Evolutionary conservation across 345 rosid species (phyloP), one percentile per base, ranked within the genome.

Genomic region (Eucalyptus erythrocorys): DNA sequence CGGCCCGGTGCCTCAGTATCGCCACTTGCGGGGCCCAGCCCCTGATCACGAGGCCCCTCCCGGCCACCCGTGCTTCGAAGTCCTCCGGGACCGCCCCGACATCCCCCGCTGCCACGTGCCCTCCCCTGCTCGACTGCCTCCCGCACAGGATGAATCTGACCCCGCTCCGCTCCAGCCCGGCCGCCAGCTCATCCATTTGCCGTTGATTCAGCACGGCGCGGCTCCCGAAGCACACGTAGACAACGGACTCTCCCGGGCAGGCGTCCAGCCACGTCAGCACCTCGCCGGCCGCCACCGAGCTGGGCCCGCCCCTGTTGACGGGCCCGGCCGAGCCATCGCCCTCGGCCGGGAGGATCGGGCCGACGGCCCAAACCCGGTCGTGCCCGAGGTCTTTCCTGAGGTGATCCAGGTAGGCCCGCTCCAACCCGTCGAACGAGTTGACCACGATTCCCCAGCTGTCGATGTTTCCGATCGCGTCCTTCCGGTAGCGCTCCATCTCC

Each of bases 181-280:
- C n/a, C 24, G 93, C 95, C 87, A 96, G 26, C 19, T 93, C 95
- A 68, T 91, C 93, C 87, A 92, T 90, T 48, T 94, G 98, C 4
- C 89, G 89, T 57, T 86, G 90, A 3, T 13, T 89, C 89, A 94
- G 81, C 48, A 88, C 53, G 85, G 92, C 93, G 51, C 93, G 95
- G 89, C 96, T 95, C 89, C 96, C 98, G 47, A 96, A 96, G 88
- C 95, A 93, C 12, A 95, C 92, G 64, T 95, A 95, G 3, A 94
- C 53, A 66, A 96, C 98, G 0, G 95, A 95, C 12, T 86, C 93
- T 8, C 91, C 87, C 3, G 94, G 92, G 89, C 94, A 94, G 68
- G 85, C 88, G 32, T 95, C 94, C 9, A 95, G 95, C 96, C 96
- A 95, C 30, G 81, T 43, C 50, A 92, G 40, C 86, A 92, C 88